phyloP scores from a whole-genome alignment of 495 filamentous ascomycete species.

The Hyaloscypha variabilis region DNA sequence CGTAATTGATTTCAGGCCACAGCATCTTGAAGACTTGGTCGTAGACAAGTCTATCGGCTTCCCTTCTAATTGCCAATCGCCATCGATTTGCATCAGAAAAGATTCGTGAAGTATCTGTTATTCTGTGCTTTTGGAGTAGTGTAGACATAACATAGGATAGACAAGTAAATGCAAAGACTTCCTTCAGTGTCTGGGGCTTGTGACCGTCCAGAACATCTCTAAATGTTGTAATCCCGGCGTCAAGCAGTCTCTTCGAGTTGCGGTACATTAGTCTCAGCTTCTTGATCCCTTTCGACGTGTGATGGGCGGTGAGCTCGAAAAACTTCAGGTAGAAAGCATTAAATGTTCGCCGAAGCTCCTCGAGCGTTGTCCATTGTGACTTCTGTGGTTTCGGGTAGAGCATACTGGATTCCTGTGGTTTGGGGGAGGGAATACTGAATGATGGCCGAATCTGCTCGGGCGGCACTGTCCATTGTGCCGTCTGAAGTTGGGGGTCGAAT shows the following conservation, averaged over 20 bases:
- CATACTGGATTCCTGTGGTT: no score
- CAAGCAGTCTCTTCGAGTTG: conserved; percentile 12
- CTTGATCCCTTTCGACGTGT: conserved; percentile 13
- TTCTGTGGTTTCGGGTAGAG: conserved; percentile 2
- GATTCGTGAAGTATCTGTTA: conserved; percentile 4
- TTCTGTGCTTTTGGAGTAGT: conserved; percentile 12
- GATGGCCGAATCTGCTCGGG: no score
- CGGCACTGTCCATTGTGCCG: no score
- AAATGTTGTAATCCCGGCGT: conserved; percentile 6
- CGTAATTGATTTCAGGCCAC: conserved; percentile 13
- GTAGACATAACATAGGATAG: conserved; percentile 10
- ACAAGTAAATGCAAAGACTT: conserved; percentile 15
- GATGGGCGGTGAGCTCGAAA: conserved; percentile 11
- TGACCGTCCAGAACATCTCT: conserved; percentile 10
- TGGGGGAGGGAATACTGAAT: no score
- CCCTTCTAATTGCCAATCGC: neutral
- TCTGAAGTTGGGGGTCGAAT: no score
- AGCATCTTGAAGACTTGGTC: conserved; percentile 13
- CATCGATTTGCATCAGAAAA: neutral
- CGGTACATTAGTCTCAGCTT: conserved; percentile 12
- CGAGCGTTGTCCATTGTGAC: neutral
- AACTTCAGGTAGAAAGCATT: conserved; percentile 9
- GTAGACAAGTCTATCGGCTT: conserved; percentile 12
- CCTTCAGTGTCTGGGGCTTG: conserved; percentile 11
- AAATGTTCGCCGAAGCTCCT: conserved; percentile 1